phyloP scores from a whole-genome alignment of 768 basidiomycete genomes.

The Saitozyma podzolica region DNA sequence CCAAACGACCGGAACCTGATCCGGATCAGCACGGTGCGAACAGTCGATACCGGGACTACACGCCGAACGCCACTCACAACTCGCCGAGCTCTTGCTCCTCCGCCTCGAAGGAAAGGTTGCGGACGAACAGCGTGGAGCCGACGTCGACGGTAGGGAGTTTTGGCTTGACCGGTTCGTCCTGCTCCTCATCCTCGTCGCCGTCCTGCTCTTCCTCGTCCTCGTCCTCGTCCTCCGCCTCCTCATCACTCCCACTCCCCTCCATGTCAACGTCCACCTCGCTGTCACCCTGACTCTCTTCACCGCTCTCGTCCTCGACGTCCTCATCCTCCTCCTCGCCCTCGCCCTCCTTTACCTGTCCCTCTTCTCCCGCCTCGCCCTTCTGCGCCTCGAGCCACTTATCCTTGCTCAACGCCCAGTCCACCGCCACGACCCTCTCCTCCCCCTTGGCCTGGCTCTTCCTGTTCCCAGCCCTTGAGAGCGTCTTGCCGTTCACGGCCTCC shows the following conservation, averaged over 20 bases:
- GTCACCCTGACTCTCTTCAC: slow-evolving; percentile 37
- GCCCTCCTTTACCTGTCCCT: slow-evolving; percentile 42
- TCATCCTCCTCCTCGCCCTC: slow-evolving; percentile 15
- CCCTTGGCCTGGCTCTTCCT: slow-evolving; percentile 52
- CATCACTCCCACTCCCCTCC: slow-evolving; percentile 8
- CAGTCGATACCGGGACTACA: background rate
- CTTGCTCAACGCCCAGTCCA: slow-evolving; percentile 96
- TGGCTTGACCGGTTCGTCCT: slow-evolving; percentile 56
- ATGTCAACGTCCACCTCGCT: slow-evolving; percentile 31
- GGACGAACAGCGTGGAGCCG: slow-evolving; percentile 88
- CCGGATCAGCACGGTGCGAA: background rate
- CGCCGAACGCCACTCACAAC: slow-evolving; percentile 60
- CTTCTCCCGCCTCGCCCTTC: slow-evolving; percentile 57
- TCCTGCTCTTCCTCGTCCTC: slow-evolving; percentile 52
- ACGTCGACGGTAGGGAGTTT: slow-evolving; percentile 76
- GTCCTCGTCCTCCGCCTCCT: slow-evolving; percentile 54
- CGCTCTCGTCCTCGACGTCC: slow-evolving; percentile 37
- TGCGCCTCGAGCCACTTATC: slow-evolving; percentile 81
- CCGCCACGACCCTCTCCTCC: slow-evolving; percentile 70
- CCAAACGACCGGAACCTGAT: slow-evolving; percentile 87
- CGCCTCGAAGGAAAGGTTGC: slow-evolving; percentile 87
- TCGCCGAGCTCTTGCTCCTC: slow-evolving; percentile 89
- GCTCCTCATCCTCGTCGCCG: slow-evolving; percentile 47
- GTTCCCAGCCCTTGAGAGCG: slow-evolving; percentile 50
- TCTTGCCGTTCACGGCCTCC: slow-evolving; percentile 74